Evolutionary conservation across 306 rosid species (phyloP).

Genomic region (Nissolia schottii): DNA sequence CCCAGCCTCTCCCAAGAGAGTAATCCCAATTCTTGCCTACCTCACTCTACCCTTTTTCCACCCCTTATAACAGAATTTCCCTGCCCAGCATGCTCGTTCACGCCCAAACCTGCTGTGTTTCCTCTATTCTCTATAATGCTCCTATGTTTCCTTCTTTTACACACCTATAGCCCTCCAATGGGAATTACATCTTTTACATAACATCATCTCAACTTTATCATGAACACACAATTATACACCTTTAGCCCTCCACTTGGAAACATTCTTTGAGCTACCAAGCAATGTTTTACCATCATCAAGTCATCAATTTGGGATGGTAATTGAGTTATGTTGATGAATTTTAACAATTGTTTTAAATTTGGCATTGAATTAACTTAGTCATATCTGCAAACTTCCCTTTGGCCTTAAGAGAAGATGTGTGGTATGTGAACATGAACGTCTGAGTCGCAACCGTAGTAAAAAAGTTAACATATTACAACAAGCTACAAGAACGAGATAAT

Average conservation of each 20-base stretch:
- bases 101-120: too few relatives aligned
- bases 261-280: not conserved
- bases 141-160: too few relatives aligned
- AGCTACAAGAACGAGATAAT: not conserved
- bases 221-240: too few relatives aligned
- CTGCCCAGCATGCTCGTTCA: too few relatives aligned
- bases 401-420: not conserved
- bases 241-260: too few relatives aligned
- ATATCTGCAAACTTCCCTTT: not conserved
- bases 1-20: too few relatives aligned
- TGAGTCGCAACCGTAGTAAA: not conserved
- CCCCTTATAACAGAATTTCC: too few relatives aligned
- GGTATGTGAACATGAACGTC: not conserved
- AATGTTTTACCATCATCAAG: not conserved
- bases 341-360: not conserved
- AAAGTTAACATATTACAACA: not conserved
- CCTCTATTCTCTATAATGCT: too few relatives aligned
- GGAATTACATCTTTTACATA: too few relatives aligned
- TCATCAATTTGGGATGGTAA: not conserved
- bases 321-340: not conserved
- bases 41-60: too few relatives aligned
- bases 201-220: not conserved
- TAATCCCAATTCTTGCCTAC: too few relatives aligned
- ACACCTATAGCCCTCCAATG: too few relatives aligned
- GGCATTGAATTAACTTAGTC: not conserved